A percentile compares a stretch with the other conserved stretches of the same genome.
These are phyloP conservation scores for Cyphellophora europaea DNA, from an alignment of 2,329 filamentous ascomycete species.

Conservation along the genomic window DNA sequence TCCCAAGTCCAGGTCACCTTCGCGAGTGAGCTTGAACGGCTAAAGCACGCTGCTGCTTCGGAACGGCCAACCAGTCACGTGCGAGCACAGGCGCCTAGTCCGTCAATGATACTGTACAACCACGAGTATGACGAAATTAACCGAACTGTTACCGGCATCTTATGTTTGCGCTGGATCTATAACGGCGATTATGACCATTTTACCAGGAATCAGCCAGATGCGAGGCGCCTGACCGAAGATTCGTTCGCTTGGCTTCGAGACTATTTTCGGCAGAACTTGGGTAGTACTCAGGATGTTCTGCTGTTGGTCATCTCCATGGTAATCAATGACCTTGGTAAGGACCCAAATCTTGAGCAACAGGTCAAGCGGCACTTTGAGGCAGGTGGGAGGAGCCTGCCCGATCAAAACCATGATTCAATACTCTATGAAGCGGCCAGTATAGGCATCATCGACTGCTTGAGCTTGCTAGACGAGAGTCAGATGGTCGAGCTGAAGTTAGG, in stretches of 20 bases:
- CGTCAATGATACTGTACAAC: slow-evolving; percentile 23
- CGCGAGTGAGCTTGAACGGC: slow-evolving; percentile 21
- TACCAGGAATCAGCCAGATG: slow-evolving; percentile 19
- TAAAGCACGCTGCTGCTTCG: slow-evolving; percentile 21
- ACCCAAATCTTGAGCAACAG: slow-evolving; percentile 22
- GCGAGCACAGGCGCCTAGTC: slow-evolving; percentile 7
- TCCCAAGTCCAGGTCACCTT: slow-evolving; percentile 20
- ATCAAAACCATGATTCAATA: slow-evolving; percentile 24
- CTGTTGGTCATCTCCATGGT: slow-evolving; percentile 25
- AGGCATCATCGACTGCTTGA: slow-evolving; percentile 22
- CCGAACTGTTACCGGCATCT: slow-evolving; percentile 28
- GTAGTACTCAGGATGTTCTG: slow-evolving; percentile 18
- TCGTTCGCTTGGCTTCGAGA: slow-evolving; percentile 23
- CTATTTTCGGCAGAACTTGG: slow-evolving; percentile 17
- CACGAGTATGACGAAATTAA: slow-evolving; percentile 30
- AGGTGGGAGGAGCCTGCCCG: slow-evolving; percentile 4
- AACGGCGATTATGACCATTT: slow-evolving; percentile 26
- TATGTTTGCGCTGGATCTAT: slow-evolving; percentile 28
- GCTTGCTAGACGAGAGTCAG: slow-evolving; percentile 15
- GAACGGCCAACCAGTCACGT: slow-evolving; percentile 7
- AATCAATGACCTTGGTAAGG: slow-evolving; percentile 31
- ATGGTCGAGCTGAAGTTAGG: slow-evolving; percentile 23
- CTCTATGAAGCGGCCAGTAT: slow-evolving; percentile 21
- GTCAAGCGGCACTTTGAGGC: slow-evolving; percentile 18
- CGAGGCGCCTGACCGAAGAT: slow-evolving; percentile 17